Percentiles rank a stretch among this genome's conserved stretches.
Conservation (phyloP, 257 asterid genomes). For the Scutellaria baicalensis region DNA sequence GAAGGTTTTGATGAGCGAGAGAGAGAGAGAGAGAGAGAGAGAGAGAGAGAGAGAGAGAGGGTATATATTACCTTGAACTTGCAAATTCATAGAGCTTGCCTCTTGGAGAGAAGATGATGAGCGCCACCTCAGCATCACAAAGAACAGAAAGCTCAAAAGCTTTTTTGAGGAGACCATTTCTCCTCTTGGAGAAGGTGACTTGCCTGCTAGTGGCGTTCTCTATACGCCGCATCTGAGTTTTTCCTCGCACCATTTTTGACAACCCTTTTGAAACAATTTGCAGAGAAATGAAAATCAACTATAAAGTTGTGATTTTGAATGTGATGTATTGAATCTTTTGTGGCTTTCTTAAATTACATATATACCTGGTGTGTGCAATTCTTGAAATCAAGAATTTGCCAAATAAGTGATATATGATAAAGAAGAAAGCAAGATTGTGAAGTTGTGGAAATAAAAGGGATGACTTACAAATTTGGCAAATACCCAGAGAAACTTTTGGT, state of each 20-base stretch:
- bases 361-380: neutral
- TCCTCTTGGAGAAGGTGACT: constrained; percentile 87
- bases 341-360: neutral
- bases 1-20: neutral
- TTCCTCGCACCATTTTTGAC: constrained; percentile 79
- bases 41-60: neutral
- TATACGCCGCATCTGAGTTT: constrained; percentile 90
- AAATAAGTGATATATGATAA: constrained; percentile 11
- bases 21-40: neutral
- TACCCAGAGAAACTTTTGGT: constrained; percentile 33
- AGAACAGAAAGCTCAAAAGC: constrained; percentile 88
- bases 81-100: constrained; percentile 79
- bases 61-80: constrained; percentile 54
- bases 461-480: constrained; percentile 56
- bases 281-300: too few relatives aligned
- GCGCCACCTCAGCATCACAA: constrained; percentile 84
- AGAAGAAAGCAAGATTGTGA: constrained; percentile 6
- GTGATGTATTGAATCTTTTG: neutral
- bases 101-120: constrained; percentile 74
- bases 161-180: constrained; percentile 78
- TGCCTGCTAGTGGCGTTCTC: constrained; percentile 92
- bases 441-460: constrained; percentile 17
- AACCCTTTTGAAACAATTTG: neutral
- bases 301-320: neutral
- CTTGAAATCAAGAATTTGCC: constrained; percentile 17